These are phyloP conservation scores for Trichosporon inkin DNA, from an alignment of 1,284 basidiomycete species.

Conservation along the genomic window DNA sequence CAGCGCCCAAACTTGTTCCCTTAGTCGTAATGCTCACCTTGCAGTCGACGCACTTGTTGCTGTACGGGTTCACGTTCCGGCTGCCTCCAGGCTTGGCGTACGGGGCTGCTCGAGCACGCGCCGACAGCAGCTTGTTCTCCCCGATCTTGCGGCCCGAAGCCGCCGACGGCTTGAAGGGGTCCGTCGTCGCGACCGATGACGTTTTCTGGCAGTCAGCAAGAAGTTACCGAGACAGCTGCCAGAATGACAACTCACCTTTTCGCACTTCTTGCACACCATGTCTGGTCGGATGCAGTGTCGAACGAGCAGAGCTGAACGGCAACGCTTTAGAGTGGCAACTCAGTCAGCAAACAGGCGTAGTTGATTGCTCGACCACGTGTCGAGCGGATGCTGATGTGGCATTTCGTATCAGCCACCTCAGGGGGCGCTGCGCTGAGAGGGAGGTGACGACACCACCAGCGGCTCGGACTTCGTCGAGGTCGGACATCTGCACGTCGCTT, in stretches of 20 bases:
- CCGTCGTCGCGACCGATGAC: slow-evolving; percentile 42
- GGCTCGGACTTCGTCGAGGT: neutral
- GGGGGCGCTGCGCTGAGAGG: neutral
- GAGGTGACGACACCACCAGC: neutral
- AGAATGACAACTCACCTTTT: slow-evolving; percentile 39
- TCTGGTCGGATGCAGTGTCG: no score
- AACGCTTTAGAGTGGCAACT: neutral
- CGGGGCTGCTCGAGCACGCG: slow-evolving; percentile 37
- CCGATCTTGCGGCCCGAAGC: slow-evolving; percentile 45
- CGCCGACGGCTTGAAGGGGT: slow-evolving; percentile 40
- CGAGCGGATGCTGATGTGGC: neutral
- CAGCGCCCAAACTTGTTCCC: neutral
- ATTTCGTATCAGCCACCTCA: neutral
- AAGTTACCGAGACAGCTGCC: no score
- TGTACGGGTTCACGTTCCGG: slow-evolving; percentile 39
- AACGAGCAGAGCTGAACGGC: slow-evolving; percentile 4
- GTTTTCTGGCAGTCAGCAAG: slow-evolving; percentile 39
- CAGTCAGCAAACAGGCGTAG: neutral
- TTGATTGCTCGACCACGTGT: neutral
- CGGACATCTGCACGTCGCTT: neutral
- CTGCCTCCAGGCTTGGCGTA: slow-evolving; percentile 39
- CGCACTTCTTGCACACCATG: slow-evolving; percentile 53
- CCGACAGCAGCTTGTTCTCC: slow-evolving; percentile 50
- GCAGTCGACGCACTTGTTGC: slow-evolving; percentile 50
- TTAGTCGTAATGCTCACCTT: slow-evolving; percentile 31